Conservation (phyloP, 345 rosid genomes). For the Euphorbia pulcherrima region DNA sequence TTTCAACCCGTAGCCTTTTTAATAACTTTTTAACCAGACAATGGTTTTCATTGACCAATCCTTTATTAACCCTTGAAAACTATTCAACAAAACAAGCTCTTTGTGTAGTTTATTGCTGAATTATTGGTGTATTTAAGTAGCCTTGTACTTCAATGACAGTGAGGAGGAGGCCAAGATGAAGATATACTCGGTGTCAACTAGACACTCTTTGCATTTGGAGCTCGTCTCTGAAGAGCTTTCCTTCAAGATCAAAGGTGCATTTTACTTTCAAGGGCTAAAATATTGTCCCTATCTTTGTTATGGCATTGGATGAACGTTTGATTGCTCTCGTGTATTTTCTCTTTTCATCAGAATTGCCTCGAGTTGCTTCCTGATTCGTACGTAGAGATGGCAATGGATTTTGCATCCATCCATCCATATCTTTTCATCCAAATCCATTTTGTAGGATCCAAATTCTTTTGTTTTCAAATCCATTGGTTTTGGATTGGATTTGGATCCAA, state of each 20-base stretch:
- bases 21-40: no score
- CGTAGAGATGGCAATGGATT: no score
- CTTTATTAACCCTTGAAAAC: no score
- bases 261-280: neutral
- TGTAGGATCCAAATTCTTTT: no score
- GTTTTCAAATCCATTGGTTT: no score
- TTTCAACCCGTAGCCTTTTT: no score
- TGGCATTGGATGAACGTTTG: neutral
- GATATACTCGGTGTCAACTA: conserved; percentile 74
- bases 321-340: neutral
- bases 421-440: no score
- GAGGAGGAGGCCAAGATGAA: conserved; percentile 90
- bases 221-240: conserved; percentile 69
- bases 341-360: conserved; percentile 53
- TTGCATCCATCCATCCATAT: no score
- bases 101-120: neutral
- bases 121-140: neutral
- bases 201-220: conserved; percentile 81
- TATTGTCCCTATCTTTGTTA: neutral
- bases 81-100: no score
- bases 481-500: no score
- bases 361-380: conserved; percentile 98
- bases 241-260: conserved; percentile 64
- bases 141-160: conserved; percentile 28
- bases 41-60: no score